Percentiles rank a stretch among this genome's conserved stretches.
Conservation (phyloP, 2,329 filamentous ascomycete genomes). For the Aureobasidium sp. region DNA sequence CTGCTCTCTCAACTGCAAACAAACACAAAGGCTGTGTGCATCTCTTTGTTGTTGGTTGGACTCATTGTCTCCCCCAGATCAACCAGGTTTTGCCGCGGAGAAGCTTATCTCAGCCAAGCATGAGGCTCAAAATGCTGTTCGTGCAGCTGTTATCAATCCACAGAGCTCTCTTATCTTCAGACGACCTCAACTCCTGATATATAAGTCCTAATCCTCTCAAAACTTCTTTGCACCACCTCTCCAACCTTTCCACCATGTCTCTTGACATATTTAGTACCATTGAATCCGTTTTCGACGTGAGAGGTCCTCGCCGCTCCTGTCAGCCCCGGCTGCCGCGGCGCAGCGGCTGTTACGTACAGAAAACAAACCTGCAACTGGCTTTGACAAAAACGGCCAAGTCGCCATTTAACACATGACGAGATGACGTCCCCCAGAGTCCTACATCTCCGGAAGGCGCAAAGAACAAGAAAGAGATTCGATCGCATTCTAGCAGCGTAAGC, state of each 20-base stretch:
- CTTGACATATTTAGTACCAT: neutral
- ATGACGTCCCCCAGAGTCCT: neutral
- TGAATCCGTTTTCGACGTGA: neutral
- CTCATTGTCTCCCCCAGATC: neutral
- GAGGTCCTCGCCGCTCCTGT: neutral
- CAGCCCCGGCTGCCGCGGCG: neutral
- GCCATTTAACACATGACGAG: constrained; percentile 1
- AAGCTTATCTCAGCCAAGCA: neutral
- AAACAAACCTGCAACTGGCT: neutral
- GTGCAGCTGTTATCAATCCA: constrained; percentile 1
- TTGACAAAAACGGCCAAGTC: constrained; percentile 1
- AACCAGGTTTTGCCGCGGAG: neutral
- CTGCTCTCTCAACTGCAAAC: neutral
- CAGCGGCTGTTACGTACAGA: constrained; percentile 9
- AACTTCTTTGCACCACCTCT: neutral
- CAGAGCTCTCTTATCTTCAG: constrained; percentile 3
- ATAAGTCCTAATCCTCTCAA: neutral
- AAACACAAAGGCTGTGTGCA: neutral
- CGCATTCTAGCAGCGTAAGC: too few species aligned
- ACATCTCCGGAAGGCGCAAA: neutral
- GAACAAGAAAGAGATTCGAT: neutral
- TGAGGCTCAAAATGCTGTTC: neutral
- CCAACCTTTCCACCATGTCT: neutral
- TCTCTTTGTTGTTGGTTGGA: neutral
- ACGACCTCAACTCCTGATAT: constrained; percentile 2